Percentiles rank a stretch among this genome's conserved stretches.
Conservation (phyloP, 208 protist species). For the Trypanosoma platydactyli region DNA sequence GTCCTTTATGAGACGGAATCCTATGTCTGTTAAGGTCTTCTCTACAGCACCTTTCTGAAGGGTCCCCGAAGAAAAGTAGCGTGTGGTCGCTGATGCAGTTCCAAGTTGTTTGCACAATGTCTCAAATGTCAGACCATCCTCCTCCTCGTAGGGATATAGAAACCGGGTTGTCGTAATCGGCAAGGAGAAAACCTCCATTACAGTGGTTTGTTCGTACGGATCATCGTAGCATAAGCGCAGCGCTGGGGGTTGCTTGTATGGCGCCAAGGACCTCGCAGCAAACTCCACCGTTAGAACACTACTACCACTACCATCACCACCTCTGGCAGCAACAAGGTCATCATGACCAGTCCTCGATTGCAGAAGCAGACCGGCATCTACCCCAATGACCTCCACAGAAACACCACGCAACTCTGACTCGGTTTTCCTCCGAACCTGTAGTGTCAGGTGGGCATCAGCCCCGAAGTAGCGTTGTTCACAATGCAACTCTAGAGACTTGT, state of each 20-base stretch:
- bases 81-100: constrained; percentile 24
- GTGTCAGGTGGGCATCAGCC: constrained; percentile 48
- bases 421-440: constrained; percentile 37
- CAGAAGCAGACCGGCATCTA: constrained; percentile 55
- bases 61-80: constrained; percentile 24
- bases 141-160: constrained; percentile 59
- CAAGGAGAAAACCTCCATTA: constrained; percentile 54
- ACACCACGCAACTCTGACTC: constrained; percentile 33
- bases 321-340: constrained; percentile 19
- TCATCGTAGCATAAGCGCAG: constrained; percentile 54
- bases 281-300: constrained; percentile 49
- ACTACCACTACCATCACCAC: too few relatives aligned
- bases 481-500: constrained; percentile 49
- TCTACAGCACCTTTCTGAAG: constrained; percentile 8
- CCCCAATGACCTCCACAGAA: constrained; percentile 42
- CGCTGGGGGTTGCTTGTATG: constrained; percentile 60
- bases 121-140: constrained; percentile 34
- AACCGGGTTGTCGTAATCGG: constrained; percentile 67
- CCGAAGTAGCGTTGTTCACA: constrained; percentile 47
- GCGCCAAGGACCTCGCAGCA: constrained; percentile 56
- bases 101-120: constrained; percentile 45
- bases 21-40: constrained; percentile 14
- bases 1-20: constrained; percentile 19
- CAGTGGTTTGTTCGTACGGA: background rate
- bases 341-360: constrained; percentile 48